A percentile compares a stretch with the other conserved stretches of the same genome.
Conservation (phyloP, 2,329 filamentous ascomycete species). For the Sclerotiophoma versabilis region DNA sequence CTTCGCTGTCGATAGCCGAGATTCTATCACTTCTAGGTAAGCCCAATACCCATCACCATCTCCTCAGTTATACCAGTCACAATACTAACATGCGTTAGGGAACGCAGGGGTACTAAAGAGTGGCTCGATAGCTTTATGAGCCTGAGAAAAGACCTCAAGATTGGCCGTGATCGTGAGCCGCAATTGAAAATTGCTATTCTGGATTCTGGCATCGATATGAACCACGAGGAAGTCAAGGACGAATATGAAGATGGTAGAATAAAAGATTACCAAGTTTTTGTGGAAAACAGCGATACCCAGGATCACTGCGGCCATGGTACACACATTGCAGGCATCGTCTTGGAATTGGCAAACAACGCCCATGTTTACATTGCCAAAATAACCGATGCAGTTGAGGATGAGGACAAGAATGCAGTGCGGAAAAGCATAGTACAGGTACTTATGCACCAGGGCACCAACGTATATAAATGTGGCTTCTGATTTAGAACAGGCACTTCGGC, state of each 20-base stretch:
- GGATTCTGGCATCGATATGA: neutral
- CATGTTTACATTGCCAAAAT: neutral
- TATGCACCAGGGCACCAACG: neutral
- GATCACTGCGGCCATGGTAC: neutral
- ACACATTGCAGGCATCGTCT: neutral
- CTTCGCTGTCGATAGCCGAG: too few relatives aligned
- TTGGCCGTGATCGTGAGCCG: neutral
- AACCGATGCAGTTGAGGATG: neutral
- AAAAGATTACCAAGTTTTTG: neutral
- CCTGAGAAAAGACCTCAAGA: neutral
- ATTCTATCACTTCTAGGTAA: too few relatives aligned
- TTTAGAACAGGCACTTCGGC: neutral
- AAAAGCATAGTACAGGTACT: neutral
- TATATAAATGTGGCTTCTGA: too few relatives aligned
- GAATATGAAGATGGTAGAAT: neutral
- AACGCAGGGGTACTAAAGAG: neutral
- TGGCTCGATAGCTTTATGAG: neutral
- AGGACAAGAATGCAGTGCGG: neutral
- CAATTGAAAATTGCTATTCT: neutral
- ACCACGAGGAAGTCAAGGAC: neutral
- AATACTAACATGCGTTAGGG: neutral
- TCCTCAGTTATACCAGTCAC: neutral
- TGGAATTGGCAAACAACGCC: neutral
- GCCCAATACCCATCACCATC: too few relatives aligned
- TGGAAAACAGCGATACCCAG: neutral